Evolutionary conservation across 164 flowering plant genomes (phyloP).

Genomic region (Nymphaea colorata): DNA sequence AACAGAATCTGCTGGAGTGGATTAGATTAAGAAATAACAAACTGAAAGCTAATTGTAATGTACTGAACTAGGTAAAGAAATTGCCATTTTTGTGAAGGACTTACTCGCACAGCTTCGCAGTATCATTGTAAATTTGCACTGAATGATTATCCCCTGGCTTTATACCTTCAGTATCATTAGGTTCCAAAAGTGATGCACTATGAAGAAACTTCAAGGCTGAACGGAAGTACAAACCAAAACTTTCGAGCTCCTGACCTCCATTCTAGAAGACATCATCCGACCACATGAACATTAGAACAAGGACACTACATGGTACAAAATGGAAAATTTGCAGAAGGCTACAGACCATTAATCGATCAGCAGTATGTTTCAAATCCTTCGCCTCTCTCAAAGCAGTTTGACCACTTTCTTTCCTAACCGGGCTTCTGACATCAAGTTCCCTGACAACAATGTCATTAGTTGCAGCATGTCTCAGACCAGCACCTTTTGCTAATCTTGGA

Average conservation of each 20-base stretch:
- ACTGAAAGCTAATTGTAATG: too few species aligned
- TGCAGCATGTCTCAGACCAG: slow-evolving; percentile 26
- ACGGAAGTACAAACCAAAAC: slow-evolving; percentile 59
- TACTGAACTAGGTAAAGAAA: too few species aligned
- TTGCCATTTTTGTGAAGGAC: slow-evolving; percentile 7
- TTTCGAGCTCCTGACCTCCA: slow-evolving; percentile 40
- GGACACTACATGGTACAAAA: slow-evolving; percentile 3
- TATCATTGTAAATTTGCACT: slow-evolving; percentile 54
- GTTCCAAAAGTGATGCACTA: slow-evolving; percentile 70
- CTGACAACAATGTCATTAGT: slow-evolving; percentile 27
- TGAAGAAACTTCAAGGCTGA: slow-evolving; percentile 92
- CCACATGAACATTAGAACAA: slow-evolving; percentile 3
- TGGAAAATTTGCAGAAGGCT: background rate
- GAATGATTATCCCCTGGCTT: slow-evolving; percentile 60
- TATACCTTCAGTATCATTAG: slow-evolving; percentile 36
- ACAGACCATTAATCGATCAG: slow-evolving; percentile 84
- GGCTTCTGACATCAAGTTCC: slow-evolving; percentile 55
- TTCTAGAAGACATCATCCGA: slow-evolving; percentile 29
- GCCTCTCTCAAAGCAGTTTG: slow-evolving; percentile 90
- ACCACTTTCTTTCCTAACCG: slow-evolving; percentile 53
- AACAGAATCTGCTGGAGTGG: too few species aligned
- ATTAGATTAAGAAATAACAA: too few species aligned
- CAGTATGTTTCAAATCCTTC: slow-evolving; percentile 71
- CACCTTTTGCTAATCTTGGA: slow-evolving; percentile 24
- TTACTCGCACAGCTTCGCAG: slow-evolving; percentile 88